A percentile compares a stretch with the other conserved stretches of the same genome.
Evolutionary conservation across 495 filamentous ascomycete genomes (phyloP).

Genomic region (Hypoxylon fragiforme): DNA sequence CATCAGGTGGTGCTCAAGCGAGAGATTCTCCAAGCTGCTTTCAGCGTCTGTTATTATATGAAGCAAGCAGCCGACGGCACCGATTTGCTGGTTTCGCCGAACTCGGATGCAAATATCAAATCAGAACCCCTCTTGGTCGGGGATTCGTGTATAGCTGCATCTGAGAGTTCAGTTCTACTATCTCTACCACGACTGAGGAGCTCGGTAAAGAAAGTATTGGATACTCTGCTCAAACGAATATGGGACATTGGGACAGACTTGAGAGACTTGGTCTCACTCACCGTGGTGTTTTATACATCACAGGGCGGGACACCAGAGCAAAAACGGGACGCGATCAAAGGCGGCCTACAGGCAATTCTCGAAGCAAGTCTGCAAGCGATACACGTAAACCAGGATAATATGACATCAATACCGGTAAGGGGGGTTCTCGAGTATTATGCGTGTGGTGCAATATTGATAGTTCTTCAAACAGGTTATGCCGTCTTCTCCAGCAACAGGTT

Average conservation of each 20-base stretch:
- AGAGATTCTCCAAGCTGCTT: constrained; percentile 42
- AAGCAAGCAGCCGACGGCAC: constrained; percentile 28
- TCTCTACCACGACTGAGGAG: constrained; percentile 36
- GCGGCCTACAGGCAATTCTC: constrained; percentile 34
- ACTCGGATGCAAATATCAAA: constrained; percentile 11
- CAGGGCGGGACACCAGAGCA: constrained; percentile 33
- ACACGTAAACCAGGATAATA: constrained; percentile 32
- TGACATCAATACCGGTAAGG: constrained; percentile 34
- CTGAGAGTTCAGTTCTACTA: constrained; percentile 32
- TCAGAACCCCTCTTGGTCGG: constrained; percentile 19
- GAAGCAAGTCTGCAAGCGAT: constrained; percentile 34
- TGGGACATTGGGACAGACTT: constrained; percentile 38
- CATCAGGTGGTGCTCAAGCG: constrained; percentile 40
- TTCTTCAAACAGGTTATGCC: constrained; percentile 22
- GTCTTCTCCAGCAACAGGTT: constrained; percentile 12
- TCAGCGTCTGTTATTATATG: constrained; percentile 45
- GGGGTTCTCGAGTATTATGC: background rate
- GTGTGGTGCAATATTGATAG: constrained; percentile 2
- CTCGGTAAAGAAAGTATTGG: constrained; percentile 37
- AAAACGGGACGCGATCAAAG: constrained; percentile 30
- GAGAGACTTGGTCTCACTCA: constrained; percentile 40
- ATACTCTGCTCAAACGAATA: constrained; percentile 31
- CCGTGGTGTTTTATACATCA: constrained; percentile 39
- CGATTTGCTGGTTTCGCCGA: constrained; percentile 5
- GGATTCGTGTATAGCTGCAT: constrained; percentile 24